Conservation (phyloP, 257 asterid genomes). For the Solanum sejunctum region DNA sequence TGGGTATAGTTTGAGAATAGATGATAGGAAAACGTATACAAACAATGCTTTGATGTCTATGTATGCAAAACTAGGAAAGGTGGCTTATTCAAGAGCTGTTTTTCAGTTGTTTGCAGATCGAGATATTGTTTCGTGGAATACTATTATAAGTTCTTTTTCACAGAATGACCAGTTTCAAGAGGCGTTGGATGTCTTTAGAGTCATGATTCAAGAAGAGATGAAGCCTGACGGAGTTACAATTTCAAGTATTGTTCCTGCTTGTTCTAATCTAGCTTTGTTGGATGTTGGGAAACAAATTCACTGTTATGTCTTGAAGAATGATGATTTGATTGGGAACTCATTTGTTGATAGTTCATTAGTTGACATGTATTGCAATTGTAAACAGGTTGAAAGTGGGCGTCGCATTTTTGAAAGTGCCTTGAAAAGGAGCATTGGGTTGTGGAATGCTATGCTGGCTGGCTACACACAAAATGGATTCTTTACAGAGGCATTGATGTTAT, state of each 20-base stretch:
- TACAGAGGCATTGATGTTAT: conserved; percentile 37
- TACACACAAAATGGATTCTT: conserved; percentile 66
- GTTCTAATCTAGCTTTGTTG: conserved; percentile 70
- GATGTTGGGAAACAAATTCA: conserved; percentile 62
- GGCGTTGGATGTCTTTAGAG: conserved; percentile 44
- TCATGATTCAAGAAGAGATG: conserved; percentile 46
- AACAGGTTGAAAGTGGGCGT: conserved; percentile 40
- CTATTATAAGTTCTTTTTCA: conserved; percentile 38
- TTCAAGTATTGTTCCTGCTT: conserved; percentile 78
- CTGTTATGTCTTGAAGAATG: conserved; percentile 53
- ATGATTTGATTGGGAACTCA: conserved; percentile 41
- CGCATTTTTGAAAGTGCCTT: conserved; percentile 40
- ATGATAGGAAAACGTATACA: conserved; percentile 52
- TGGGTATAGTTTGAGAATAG: conserved; percentile 45
- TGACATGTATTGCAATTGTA: conserved; percentile 91
- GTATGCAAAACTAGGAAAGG: conserved; percentile 70
- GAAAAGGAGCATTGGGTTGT: conserved; percentile 44
- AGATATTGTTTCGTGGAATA: conserved; percentile 84
- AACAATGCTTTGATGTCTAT: conserved; percentile 70
- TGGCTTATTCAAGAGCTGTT: conserved; percentile 38
- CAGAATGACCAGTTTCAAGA: conserved; percentile 48
- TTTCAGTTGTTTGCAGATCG: conserved; percentile 37
- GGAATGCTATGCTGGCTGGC: conserved; percentile 96
- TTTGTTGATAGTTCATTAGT: conserved; percentile 75
- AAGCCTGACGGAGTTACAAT: conserved; percentile 74